These are phyloP conservation scores for Pleurotus sapidus DNA, from an alignment of 768 basidiomycete genomes.

Conservation along the genomic window DNA sequence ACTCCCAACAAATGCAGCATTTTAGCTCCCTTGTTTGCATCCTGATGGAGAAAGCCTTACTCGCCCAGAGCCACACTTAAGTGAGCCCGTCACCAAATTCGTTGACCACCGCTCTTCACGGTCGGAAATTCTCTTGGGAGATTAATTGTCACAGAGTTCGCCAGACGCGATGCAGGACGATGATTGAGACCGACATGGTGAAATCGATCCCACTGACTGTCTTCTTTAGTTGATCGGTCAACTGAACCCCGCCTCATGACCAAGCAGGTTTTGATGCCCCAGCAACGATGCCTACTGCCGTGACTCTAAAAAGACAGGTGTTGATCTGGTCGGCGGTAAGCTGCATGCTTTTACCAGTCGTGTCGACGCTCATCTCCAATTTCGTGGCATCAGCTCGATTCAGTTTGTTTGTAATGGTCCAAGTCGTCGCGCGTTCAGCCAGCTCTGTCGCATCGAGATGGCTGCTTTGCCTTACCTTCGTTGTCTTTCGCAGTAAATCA, in stretches of 20 bases:
- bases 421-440: neutral
- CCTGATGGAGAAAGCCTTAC: conserved; percentile 5
- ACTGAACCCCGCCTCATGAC: neutral
- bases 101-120: neutral
- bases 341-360: too few relatives aligned
- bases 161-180: neutral
- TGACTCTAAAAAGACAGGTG: neutral
- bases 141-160: neutral
- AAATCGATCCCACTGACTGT: neutral
- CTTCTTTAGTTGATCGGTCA: neutral
- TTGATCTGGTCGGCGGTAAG: neutral
- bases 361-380: neutral
- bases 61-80: neutral
- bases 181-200: conserved; percentile 1
- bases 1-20: neutral
- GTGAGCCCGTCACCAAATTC: neutral
- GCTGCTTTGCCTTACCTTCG: neutral
- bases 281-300: neutral
- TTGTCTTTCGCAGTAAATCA: neutral
- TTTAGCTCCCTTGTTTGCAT: neutral
- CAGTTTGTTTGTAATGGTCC: neutral
- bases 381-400: neutral
- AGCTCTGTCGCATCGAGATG: too few relatives aligned
- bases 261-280: neutral
- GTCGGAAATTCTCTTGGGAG: neutral